Percentiles rank a stretch among this genome's conserved stretches.
Evolutionary conservation across 2,329 filamentous ascomycete genomes (phyloP).

Genomic region (Tricladium varicosporioides): DNA sequence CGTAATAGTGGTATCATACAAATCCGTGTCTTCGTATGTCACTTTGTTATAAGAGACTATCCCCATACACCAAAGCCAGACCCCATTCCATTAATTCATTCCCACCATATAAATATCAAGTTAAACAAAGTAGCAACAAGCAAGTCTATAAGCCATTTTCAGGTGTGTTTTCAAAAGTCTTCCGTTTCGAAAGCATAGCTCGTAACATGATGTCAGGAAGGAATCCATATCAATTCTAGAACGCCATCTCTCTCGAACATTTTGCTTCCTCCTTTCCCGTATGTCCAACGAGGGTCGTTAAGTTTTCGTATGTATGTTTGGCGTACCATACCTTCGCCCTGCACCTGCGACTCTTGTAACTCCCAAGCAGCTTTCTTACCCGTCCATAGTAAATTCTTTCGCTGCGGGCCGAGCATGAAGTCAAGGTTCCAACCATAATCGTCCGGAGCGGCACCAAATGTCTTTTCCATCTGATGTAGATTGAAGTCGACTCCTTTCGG

Average conservation of each 20-base stretch:
- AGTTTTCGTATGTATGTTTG: conserved; percentile 54
- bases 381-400: conserved; percentile 46
- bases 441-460: conserved; percentile 28
- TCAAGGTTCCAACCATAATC: conserved; percentile 39
- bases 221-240: conserved; percentile 57
- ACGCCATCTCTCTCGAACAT: conserved; percentile 55
- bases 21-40: too few relatives aligned
- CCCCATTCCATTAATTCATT: too few relatives aligned
- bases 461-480: conserved; percentile 31
- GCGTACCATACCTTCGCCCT: conserved; percentile 48
- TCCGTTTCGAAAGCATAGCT: background rate
- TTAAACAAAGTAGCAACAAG: background rate
- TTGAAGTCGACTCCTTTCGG: conserved; percentile 32
- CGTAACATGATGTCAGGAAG: conserved; percentile 24
- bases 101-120: too few relatives aligned
- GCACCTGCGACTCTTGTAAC: conserved; percentile 47
- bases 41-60: too few relatives aligned
- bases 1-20: too few relatives aligned
- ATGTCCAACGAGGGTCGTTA: conserved; percentile 53
- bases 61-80: too few relatives aligned
- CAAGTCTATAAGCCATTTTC: background rate
- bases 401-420: conserved; percentile 49
- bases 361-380: conserved; percentile 55
- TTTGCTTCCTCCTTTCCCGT: conserved; percentile 38
- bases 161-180: background rate